Percentiles rank a stretch among this genome's conserved stretches.
Evolutionary conservation across 768 basidiomycete genomes (phyloP).

Genomic region (Lentinula guzmanii): DNA sequence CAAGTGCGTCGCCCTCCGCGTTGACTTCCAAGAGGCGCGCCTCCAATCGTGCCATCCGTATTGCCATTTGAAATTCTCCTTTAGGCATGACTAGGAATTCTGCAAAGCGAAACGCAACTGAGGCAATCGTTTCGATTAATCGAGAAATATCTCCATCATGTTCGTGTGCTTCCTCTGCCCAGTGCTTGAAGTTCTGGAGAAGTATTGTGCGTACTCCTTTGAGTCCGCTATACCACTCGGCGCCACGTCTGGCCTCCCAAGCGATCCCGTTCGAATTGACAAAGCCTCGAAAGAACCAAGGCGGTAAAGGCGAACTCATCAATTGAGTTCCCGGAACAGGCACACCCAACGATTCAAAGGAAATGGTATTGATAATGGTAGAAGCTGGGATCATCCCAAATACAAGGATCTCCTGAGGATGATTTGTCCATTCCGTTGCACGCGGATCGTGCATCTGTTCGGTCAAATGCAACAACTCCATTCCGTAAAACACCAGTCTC

Average conservation of each 20-base stretch:
- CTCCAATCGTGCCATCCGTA: not conserved
- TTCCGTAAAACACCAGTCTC: not conserved
- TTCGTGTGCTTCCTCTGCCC: not conserved
- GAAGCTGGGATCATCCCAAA: not conserved
- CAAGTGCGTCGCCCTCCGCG: not conserved
- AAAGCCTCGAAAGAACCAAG: not conserved
- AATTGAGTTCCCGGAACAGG: not conserved
- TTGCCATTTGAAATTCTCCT: not conserved
- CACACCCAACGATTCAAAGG: not conserved
- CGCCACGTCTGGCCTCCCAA: not conserved
- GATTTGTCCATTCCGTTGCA: not conserved
- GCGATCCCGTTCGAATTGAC: not conserved
- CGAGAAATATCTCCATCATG: not conserved
- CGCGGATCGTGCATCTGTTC: not conserved
- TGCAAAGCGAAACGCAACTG: not conserved
- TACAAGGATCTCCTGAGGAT: not conserved
- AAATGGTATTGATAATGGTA: not conserved
- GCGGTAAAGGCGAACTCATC: not conserved
- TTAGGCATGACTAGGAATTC: not conserved
- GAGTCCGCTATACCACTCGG: not conserved
- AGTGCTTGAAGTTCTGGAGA: not conserved
- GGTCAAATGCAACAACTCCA: constrained; percentile 1
- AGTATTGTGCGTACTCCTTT: not conserved
- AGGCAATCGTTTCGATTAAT: not conserved
- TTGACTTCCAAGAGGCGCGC: not conserved